Percentiles rank a stretch among this genome's conserved stretches.
Evolutionary conservation across 768 basidiomycete genomes (phyloP).

Genomic region (Asterophora lycoperdoides): DNA sequence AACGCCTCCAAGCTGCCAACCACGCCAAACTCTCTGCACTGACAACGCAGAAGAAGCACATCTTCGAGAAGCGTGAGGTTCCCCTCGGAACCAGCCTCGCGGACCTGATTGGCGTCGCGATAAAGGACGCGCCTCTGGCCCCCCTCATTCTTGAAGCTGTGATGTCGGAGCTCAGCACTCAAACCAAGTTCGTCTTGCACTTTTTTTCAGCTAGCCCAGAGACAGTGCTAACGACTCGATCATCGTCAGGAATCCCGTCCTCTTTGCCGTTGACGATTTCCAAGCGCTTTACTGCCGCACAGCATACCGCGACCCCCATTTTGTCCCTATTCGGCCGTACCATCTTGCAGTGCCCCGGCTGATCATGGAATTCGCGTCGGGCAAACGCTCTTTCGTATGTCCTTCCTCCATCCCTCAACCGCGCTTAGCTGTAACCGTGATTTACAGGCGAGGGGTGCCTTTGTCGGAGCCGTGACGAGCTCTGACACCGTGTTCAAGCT

Average conservation of each 20-base stretch:
- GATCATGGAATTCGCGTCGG: conserved; percentile 75
- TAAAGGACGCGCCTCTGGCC: conserved; percentile 48
- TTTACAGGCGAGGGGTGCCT: conserved; percentile 58
- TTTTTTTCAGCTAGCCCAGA: neutral
- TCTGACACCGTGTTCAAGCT: conserved; percentile 55
- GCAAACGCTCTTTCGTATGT: conserved; percentile 63
- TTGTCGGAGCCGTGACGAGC: conserved; percentile 66
- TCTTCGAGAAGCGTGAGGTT: conserved; percentile 45
- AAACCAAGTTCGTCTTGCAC: conserved; percentile 50
- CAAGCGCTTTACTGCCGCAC: conserved; percentile 73
- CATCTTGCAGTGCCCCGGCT: conserved; percentile 77
- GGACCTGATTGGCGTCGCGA: conserved; percentile 55
- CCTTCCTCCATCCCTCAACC: neutral
- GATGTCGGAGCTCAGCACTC: conserved; percentile 56
- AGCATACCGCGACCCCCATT: conserved; percentile 71
- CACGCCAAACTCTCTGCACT: conserved; percentile 37
- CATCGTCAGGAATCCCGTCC: conserved; percentile 58
- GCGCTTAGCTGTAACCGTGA: conserved; percentile 3
- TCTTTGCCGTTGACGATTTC: conserved; percentile 85
- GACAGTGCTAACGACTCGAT: neutral
- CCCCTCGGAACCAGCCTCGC: conserved; percentile 45
- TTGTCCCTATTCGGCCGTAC: conserved; percentile 61
- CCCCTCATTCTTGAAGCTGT: conserved; percentile 55
- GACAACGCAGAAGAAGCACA: conserved; percentile 35
- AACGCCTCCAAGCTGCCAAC: conserved; percentile 62